phyloP scores from a whole-genome alignment of 2,329 filamentous ascomycete genomes.

The Penicillium sp. region DNA sequence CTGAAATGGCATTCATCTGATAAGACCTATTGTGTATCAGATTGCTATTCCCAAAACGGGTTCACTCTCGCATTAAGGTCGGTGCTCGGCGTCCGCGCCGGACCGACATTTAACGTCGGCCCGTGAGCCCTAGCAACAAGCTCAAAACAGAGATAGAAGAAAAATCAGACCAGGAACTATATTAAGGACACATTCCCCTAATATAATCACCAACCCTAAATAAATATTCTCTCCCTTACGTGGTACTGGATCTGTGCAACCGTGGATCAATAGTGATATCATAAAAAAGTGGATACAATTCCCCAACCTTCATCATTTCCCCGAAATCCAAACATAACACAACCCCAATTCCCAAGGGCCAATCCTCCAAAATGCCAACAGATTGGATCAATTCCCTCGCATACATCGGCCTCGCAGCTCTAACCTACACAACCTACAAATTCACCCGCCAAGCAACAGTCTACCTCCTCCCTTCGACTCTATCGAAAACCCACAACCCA shows the following conservation, averaged over 20 bases:
- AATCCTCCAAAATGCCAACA: background rate
- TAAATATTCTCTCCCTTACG: background rate
- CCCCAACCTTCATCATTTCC: background rate
- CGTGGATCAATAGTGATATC: background rate
- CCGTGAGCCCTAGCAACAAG: background rate
- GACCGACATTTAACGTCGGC: background rate
- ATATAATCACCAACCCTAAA: background rate
- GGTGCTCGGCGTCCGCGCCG: background rate
- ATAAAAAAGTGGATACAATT: background rate
- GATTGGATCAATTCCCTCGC: slow-evolving; percentile 7
- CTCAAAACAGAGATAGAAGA: background rate
- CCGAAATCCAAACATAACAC: background rate
- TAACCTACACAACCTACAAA: slow-evolving; percentile 11
- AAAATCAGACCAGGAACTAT: background rate
- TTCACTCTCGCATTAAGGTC: background rate
- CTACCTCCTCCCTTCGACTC: slow-evolving; percentile 17
- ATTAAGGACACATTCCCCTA: background rate
- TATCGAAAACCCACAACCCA: slow-evolving; percentile 19
- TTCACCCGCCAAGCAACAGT: slow-evolving; percentile 15
- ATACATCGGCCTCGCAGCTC: slow-evolving; percentile 17
- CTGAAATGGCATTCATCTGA: background rate
- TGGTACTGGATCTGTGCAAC: background rate
- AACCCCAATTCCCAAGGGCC: background rate
- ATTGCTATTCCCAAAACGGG: background rate
- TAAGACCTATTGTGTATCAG: too few species aligned